These are phyloP conservation scores for Aspergillus oerlinghausenensis DNA, from an alignment of 2,329 filamentous ascomycete genomes.

Conservation along the genomic window DNA sequence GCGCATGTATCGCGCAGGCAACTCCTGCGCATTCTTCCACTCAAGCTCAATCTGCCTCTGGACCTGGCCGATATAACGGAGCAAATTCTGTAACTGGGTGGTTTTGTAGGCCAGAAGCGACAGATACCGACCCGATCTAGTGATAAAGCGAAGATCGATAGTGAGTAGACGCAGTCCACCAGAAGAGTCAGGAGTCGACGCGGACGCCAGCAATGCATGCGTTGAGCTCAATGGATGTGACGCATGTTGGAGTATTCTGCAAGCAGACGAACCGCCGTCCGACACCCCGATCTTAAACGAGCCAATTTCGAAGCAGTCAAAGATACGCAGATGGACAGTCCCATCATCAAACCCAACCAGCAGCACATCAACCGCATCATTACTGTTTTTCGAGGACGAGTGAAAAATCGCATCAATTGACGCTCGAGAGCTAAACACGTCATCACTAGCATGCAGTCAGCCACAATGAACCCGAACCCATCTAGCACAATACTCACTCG, in stretches of 20 bases:
- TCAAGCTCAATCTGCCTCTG: constrained; percentile 74
- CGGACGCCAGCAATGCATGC: constrained; percentile 61
- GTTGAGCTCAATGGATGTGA: constrained; percentile 72
- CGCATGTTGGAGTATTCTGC: constrained; percentile 55
- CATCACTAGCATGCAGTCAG: constrained; percentile 36
- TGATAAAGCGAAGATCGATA: constrained; percentile 78
- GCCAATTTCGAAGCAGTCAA: constrained; percentile 79
- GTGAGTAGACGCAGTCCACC: constrained; percentile 58
- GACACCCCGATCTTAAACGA: constrained; percentile 41
- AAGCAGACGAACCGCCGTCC: constrained; percentile 31
- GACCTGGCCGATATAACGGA: constrained; percentile 79
- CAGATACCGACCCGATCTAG: constrained; percentile 68
- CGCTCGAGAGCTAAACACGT: constrained; percentile 64
- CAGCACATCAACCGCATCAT: constrained; percentile 74
- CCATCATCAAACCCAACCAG: constrained; percentile 69
- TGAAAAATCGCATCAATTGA: constrained; percentile 69
- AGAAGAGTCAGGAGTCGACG: constrained; percentile 30
- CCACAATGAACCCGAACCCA: neutral
- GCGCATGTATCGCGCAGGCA: constrained; percentile 72
- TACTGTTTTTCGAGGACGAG: constrained; percentile 57
- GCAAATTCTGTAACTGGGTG: constrained; percentile 78
- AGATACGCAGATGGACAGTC: constrained; percentile 71
- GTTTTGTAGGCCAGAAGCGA: constrained; percentile 81
- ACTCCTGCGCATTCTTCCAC: constrained; percentile 75
- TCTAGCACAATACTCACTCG: constrained; percentile 37